Evolutionary conservation across 805 yeast genomes (phyloP).

Genomic region (Zygosaccharomyces lentus): DNA sequence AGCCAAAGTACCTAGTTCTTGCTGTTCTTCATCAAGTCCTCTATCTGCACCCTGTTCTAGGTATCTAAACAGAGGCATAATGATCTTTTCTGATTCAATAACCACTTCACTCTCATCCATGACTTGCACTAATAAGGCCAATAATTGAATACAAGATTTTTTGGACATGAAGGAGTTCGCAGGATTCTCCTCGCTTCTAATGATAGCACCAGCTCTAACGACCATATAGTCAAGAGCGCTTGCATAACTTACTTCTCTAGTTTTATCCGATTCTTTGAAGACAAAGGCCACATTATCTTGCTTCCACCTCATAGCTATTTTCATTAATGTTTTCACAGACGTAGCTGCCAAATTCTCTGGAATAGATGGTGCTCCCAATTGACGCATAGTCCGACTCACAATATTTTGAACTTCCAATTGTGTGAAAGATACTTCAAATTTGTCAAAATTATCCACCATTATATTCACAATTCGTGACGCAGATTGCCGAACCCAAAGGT

Average conservation of each 20-base stretch:
- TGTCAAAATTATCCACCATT: slow-evolving; percentile 42
- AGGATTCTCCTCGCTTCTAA: slow-evolving; percentile 62
- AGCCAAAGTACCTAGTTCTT: slow-evolving; percentile 50
- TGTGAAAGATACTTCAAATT: slow-evolving; percentile 35
- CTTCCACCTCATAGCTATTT: slow-evolving; percentile 61
- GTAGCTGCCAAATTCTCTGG: slow-evolving; percentile 59
- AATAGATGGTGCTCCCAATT: slow-evolving; percentile 73
- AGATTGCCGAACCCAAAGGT: slow-evolving; percentile 80
- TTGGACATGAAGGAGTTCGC: slow-evolving; percentile 55
- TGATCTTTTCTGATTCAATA: slow-evolving; percentile 44
- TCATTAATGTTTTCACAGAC: slow-evolving; percentile 61
- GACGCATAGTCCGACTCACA: slow-evolving; percentile 66
- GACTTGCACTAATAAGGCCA: slow-evolving; percentile 60
- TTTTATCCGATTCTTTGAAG: slow-evolving; percentile 27
- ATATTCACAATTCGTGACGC: slow-evolving; percentile 57
- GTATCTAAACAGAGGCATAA: slow-evolving; percentile 53
- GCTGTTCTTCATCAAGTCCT: slow-evolving; percentile 39
- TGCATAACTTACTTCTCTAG: slow-evolving; percentile 21
- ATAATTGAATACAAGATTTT: slow-evolving; percentile 61
- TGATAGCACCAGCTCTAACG: slow-evolving; percentile 53
- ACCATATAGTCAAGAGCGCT: slow-evolving; percentile 41
- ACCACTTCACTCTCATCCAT: slow-evolving; percentile 41
- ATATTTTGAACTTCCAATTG: slow-evolving; percentile 58
- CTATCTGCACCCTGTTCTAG: slow-evolving; percentile 35
- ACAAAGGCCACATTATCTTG: slow-evolving; percentile 38